phyloP scores from a whole-genome alignment of 306 rosid species.

The Rosa lucieae region DNA sequence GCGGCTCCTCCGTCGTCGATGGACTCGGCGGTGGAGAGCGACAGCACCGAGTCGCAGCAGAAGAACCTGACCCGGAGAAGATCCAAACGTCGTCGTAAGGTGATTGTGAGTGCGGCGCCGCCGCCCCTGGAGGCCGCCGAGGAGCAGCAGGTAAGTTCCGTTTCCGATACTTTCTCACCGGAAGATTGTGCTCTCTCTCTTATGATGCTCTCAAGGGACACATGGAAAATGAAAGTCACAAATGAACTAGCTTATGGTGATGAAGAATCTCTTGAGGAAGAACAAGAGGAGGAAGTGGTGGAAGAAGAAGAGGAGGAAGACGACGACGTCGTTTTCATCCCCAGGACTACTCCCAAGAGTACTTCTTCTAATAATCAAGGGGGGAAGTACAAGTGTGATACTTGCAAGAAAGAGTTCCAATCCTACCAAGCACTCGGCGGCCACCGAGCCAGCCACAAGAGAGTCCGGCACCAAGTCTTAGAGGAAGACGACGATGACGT shows the following conservation, averaged over 20 bases:
- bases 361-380: neutral
- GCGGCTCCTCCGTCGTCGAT: neutral
- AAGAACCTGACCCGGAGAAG: conserved; percentile 37
- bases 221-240: conserved; percentile 23
- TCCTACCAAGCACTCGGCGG: conserved; percentile 70
- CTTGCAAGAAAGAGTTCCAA: conserved; percentile 39
- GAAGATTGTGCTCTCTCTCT: conserved; percentile 52
- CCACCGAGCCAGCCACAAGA: conserved; percentile 59
- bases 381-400: conserved; percentile 38
- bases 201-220: conserved; percentile 39
- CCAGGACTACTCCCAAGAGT: neutral
- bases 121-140: neutral
- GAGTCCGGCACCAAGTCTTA: neutral
- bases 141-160: conserved; percentile 19
- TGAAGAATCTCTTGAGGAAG: neutral
- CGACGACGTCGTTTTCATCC: neutral
- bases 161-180: neutral
- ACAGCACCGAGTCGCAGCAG: conserved; percentile 10
- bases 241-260: neutral
- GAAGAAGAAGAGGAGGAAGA: conserved; percentile 6
- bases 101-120: neutral
- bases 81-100: conserved; percentile 39
- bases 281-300: neutral
- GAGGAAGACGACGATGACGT: neutral
- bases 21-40: conserved; percentile 17